Percentiles rank a stretch among this genome's conserved stretches.
These are phyloP conservation scores for Suhomyces atakaporum DNA, from an alignment of 1,139 yeast genomes.

Conservation along the genomic window DNA sequence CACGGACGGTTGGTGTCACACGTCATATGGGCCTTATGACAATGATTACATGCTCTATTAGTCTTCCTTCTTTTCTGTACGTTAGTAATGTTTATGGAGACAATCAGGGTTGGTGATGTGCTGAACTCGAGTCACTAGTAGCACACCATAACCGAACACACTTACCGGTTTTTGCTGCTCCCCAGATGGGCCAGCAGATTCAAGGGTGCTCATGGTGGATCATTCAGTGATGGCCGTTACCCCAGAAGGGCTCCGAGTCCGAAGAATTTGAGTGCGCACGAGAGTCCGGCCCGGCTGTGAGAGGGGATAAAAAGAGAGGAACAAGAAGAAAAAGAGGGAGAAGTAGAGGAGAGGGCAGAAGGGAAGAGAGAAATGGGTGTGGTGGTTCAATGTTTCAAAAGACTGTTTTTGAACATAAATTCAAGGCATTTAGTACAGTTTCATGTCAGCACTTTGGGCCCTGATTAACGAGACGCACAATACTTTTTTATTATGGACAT, in stretches of 20 bases:
- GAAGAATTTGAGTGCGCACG: conserved; percentile 1
- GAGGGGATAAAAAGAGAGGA: too few relatives aligned
- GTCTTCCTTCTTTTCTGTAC: conserved; percentile 56
- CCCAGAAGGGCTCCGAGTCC: background rate
- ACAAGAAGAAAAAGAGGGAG: background rate
- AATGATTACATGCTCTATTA: conserved; percentile 80
- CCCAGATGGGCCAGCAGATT: conserved; percentile 3
- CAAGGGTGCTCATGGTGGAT: conserved; percentile 6
- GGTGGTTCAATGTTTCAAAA: too few relatives aligned
- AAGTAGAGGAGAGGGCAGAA: background rate
- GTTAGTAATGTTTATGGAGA: conserved; percentile 5
- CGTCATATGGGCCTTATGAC: conserved; percentile 85
- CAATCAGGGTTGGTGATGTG: too few relatives aligned
- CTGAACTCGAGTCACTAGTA: too few relatives aligned
- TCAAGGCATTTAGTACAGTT: too few relatives aligned
- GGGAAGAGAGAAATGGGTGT: too few relatives aligned
- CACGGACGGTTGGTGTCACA: conserved; percentile 86
- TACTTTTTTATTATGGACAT: too few relatives aligned
- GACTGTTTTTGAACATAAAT: too few relatives aligned
- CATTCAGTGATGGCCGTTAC: background rate
- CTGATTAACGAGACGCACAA: too few relatives aligned
- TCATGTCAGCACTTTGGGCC: too few relatives aligned
- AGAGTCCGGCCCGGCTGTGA: too few relatives aligned
- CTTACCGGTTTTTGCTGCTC: conserved; percentile 9
- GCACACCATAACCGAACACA: background rate